A percentile compares a stretch with the other conserved stretches of the same genome.
phyloP scores from a whole-genome alignment of 1,139 yeast genomes.

The Candida sp. region DNA sequence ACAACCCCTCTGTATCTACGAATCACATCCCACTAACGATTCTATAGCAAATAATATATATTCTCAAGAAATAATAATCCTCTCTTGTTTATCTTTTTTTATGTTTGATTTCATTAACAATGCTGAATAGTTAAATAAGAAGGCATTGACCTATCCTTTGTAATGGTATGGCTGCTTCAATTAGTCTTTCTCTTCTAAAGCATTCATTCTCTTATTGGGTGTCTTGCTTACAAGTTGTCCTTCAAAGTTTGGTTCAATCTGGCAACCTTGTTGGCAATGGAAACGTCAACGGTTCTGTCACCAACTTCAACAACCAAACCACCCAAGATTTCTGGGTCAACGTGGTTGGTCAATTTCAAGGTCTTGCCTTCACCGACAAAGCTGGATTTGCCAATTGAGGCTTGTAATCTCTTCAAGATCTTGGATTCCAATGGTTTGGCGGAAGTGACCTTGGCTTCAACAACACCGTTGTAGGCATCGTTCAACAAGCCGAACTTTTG shows the following conservation, averaged over 20 bases:
- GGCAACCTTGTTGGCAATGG: conserved; percentile 82
- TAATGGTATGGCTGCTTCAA: not conserved
- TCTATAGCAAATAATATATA: not conserved
- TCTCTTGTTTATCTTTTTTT: not conserved
- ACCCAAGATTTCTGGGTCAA: conserved; percentile 92
- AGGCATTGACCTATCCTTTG: not conserved
- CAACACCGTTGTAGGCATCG: conserved; percentile 90
- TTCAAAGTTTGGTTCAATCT: conserved; percentile 88
- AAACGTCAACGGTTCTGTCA: conserved; percentile 95
- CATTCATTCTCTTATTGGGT: not conserved
- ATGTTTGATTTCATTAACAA: not conserved
- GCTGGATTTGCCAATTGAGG: conserved; percentile 76
- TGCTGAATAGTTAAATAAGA: not conserved
- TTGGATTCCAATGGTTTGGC: conserved; percentile 86
- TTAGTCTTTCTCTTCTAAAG: not conserved
- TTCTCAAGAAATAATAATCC: not conserved
- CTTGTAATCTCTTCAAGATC: conserved; percentile 77
- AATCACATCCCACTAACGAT: not conserved
- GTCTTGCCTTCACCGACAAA: conserved; percentile 89
- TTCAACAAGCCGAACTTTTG: conserved; percentile 77
- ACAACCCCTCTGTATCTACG: no score
- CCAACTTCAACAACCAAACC: conserved; percentile 97
- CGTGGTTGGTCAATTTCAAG: conserved; percentile 79
- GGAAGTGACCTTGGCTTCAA: conserved; percentile 93
- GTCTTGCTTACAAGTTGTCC: conserved; percentile 67